Conservation (phyloP, 1,284 basidiomycete species). For the Cryptococcus sp. region DNA sequence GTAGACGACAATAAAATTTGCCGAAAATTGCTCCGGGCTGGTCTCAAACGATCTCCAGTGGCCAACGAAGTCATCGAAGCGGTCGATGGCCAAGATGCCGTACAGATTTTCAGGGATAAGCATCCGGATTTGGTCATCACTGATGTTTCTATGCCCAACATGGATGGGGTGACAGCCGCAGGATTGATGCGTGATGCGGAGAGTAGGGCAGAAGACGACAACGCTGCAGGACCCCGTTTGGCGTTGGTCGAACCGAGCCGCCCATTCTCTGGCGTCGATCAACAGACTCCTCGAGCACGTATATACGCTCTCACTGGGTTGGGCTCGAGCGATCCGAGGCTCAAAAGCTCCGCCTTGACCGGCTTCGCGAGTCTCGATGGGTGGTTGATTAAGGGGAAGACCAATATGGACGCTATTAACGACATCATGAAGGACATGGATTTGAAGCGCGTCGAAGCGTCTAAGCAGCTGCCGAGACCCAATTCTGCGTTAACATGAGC, state of each 20-base stretch:
- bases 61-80: slow-evolving; percentile 15
- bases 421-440: slow-evolving; percentile 17
- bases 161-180: slow-evolving; percentile 27
- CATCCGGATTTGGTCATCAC: slow-evolving; percentile 26
- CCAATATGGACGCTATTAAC: slow-evolving; percentile 16
- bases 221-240: background rate
- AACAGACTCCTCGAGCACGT: background rate
- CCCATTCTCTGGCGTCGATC: background rate
- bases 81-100: slow-evolving; percentile 19
- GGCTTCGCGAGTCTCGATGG: slow-evolving; percentile 26
- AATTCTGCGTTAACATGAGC: no score
- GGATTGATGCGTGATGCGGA: slow-evolving; percentile 22
- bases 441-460: no score
- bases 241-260: no score
- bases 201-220: slow-evolving; percentile 1
- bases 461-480: no score
- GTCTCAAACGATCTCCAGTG: slow-evolving; percentile 7
- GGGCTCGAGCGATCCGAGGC: slow-evolving; percentile 26
- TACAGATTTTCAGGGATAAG: slow-evolving; percentile 16
- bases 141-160: slow-evolving; percentile 30
- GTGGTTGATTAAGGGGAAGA: slow-evolving; percentile 33
- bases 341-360: slow-evolving; percentile 15
- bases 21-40: slow-evolving; percentile 15
- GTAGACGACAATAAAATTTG: slow-evolving; percentile 28
- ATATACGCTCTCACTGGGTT: slow-evolving; percentile 34